Evolutionary conservation across 352 stramenopile species (phyloP).

Genomic region (Pythium insidiosum): DNA sequence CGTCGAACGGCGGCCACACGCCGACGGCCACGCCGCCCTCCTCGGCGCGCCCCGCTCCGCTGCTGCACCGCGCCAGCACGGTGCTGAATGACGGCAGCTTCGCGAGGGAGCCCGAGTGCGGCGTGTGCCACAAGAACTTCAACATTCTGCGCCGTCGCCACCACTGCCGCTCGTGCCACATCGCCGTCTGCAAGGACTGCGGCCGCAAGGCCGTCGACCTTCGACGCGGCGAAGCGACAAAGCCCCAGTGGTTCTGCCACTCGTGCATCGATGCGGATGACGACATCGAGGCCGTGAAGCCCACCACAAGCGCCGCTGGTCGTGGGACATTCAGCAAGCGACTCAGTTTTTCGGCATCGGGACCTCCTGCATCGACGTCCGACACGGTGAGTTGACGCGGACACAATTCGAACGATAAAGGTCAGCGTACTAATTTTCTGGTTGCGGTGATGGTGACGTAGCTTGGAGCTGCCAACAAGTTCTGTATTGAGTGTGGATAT

Average conservation of each 20-base stretch:
- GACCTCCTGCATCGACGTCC: slow-evolving; percentile 22
- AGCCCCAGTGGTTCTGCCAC: slow-evolving; percentile 77
- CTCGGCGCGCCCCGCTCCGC: slow-evolving; percentile 8
- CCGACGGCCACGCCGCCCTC: slow-evolving; percentile 2
- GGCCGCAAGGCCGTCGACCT: slow-evolving; percentile 68
- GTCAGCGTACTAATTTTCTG: background rate
- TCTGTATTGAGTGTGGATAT: slow-evolving; percentile 81
- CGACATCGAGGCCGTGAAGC: slow-evolving; percentile 46
- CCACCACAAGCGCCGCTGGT: slow-evolving; percentile 26
- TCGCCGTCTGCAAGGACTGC: slow-evolving; percentile 81
- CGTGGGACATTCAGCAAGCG: slow-evolving; percentile 39
- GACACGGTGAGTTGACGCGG: slow-evolving; percentile 3
- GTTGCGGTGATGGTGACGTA: background rate
- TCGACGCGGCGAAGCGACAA: slow-evolving; percentile 34
- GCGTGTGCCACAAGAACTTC: slow-evolving; percentile 71
- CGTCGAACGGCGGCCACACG: too few species aligned
- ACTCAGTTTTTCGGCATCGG: slow-evolving; percentile 44
- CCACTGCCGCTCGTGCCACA: slow-evolving; percentile 78
- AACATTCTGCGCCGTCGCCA: slow-evolving; percentile 76
- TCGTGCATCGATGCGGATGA: slow-evolving; percentile 58
- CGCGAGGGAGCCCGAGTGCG: slow-evolving; percentile 62
- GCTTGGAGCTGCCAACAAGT: slow-evolving; percentile 31
- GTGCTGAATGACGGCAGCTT: too few species aligned
- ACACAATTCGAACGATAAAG: background rate
- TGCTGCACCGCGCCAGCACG: slow-evolving; percentile 11